phyloP scores from a whole-genome alignment of 2,329 filamentous ascomycete species.

The Dissoconium aciculare region DNA sequence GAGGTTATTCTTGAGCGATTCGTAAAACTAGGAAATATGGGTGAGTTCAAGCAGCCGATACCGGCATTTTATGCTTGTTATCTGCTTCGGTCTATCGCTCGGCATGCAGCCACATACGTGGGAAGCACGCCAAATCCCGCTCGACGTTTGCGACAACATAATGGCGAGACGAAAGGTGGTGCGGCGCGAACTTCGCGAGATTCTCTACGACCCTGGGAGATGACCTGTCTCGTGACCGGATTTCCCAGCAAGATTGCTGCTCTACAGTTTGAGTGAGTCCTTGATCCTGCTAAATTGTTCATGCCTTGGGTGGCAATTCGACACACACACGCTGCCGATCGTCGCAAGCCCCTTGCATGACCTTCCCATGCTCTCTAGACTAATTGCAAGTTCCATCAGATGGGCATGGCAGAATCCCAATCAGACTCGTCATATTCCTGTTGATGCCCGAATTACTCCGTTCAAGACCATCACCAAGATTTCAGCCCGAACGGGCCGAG shows the following conservation, averaged over 20 bases:
- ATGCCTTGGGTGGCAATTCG: no score
- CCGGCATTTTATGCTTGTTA: conserved; percentile 91
- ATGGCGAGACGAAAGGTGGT: conserved; percentile 68
- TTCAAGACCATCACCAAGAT: conserved; percentile 24
- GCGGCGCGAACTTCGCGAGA: conserved; percentile 58
- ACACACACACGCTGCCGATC: no score
- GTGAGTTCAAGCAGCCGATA: conserved; percentile 36
- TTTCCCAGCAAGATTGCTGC: conserved; percentile 80
- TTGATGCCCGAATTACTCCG: conserved; percentile 43
- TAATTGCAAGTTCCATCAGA: conserved; percentile 36
- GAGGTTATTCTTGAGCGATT: no score
- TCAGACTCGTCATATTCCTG: conserved; percentile 60
- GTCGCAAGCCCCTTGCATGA: no score
- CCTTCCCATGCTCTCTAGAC: no score
- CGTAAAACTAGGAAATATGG: no score
- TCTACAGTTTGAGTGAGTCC: conserved; percentile 78
- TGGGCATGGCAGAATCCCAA: conserved; percentile 89
- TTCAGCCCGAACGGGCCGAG: conserved; percentile 27
- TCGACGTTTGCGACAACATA: conserved; percentile 77
- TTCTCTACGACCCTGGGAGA: conserved; percentile 72
- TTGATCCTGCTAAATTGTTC: conserved; percentile 1
- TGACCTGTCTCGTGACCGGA: conserved; percentile 71
- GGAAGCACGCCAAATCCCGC: conserved; percentile 83
- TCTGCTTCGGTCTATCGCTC: conserved; percentile 67
- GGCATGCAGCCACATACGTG: conserved; percentile 62